phyloP scores from a whole-genome alignment of 805 yeast species.

The Saccharomyces mikatae region DNA sequence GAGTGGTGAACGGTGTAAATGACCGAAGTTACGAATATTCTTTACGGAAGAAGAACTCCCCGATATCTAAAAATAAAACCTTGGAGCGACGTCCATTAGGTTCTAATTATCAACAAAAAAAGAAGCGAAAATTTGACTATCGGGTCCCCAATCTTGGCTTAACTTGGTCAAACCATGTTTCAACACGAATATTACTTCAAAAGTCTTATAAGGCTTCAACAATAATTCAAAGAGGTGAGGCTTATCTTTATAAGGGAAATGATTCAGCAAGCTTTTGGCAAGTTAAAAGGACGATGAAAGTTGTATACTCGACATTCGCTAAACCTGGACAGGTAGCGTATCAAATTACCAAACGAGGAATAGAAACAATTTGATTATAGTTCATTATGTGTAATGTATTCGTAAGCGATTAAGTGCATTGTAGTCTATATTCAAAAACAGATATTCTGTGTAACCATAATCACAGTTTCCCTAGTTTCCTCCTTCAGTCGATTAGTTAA shows the following conservation, averaged over 20 bases:
- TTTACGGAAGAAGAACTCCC: not conserved
- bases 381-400: not conserved
- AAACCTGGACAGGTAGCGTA: conserved; percentile 17
- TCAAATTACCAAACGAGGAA: conserved; percentile 21
- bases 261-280: conserved; percentile 29
- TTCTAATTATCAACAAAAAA: conserved; percentile 1
- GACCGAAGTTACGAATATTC: not conserved
- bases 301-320: conserved; percentile 36
- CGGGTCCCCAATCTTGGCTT: conserved; percentile 49
- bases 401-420: not conserved
- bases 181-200: conserved; percentile 40
- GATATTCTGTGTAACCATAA: not conserved
- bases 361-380: conserved; percentile 11
- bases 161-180: conserved; percentile 45
- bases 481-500: not conserved
- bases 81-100: not conserved
- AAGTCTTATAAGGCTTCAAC: conserved; percentile 37
- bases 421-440: not conserved
- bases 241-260: conserved; percentile 27
- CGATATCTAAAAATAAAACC: not conserved
- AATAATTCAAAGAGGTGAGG: conserved; percentile 21
- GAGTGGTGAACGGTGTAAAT: conserved; percentile 7
- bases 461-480: not conserved
- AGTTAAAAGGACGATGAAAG: conserved; percentile 31
- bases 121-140: conserved; percentile 28